Evolutionary conservation across 176 grass and related monocot genomes (phyloP), one percentile per base, ranked within the genome.

Genomic region (Zizania latifolia): DNA sequence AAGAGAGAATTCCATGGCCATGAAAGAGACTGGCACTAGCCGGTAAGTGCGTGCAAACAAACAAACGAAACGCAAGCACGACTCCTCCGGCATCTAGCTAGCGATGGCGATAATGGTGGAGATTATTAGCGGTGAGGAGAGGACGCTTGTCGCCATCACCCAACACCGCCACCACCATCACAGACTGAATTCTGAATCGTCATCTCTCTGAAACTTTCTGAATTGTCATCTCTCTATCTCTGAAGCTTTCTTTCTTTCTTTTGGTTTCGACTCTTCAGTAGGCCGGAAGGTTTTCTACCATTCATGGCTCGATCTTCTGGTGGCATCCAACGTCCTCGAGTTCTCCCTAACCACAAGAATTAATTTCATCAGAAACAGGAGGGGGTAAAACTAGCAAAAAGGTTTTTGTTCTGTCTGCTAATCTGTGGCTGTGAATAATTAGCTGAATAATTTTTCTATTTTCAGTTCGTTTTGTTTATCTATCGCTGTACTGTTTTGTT

Each of bases 81-180:
- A 4, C 45, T 64, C 40, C 76, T 53, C 46, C 75, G 62, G 76
- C 62, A 13, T 30, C 62, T 19, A 40, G 54, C 35, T 74, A 6
- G 21, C 51, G 37, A 37, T 2, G 64, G 60, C 35, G 75, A 45
- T 37, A 57, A 68, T 59, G 76, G 61, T 41, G 29, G 1, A 22
- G 40, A 75, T 80, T 75, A 68, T 75, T 75, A 68, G 76, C 69
- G 70, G 76, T 68, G 50, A 8, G 1, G 12, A 38, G 61, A 48
- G 65, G 82, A 27, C 45, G 10, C 66, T 31, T 10, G 74, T 84
- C 82, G 26, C 62, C 66, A 64, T 85, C 67, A 4, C 16, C 68
- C 82, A 10, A 4, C 50, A 14, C 34, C 26, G 30, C 37, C 65
- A 44, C 5, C 4, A 5, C 59, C 4, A 0, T 2, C 10, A 34